Evolutionary conservation across 2,329 filamentous ascomycete species (phyloP).

Genomic region (Verticillium klebahnii): DNA sequence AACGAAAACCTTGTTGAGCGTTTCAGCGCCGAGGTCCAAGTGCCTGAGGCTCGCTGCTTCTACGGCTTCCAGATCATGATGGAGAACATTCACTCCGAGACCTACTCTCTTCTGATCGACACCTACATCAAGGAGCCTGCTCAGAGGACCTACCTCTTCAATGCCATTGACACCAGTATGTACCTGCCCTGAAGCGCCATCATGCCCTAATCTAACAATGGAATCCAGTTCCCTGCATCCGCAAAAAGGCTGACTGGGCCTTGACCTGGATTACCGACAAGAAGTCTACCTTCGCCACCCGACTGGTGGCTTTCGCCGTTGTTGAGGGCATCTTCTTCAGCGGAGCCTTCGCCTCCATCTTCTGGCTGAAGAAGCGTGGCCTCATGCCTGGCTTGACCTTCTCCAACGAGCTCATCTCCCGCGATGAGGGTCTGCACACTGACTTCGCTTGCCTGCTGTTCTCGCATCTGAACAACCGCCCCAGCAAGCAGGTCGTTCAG

Average conservation of each 20-base stretch:
- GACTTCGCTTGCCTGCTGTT: constrained; percentile 97
- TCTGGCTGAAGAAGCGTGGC: constrained; percentile 99
- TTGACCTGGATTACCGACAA: constrained; percentile 91
- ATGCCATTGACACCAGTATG: constrained; percentile 95
- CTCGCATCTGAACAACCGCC: constrained; percentile 93
- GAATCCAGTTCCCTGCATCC: constrained; percentile 81
- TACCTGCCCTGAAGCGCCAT: constrained; percentile 11
- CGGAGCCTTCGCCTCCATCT: constrained; percentile 96
- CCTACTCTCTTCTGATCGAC: constrained; percentile 97
- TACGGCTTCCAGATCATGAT: constrained; percentile 99
- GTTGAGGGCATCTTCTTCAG: constrained; percentile 99
- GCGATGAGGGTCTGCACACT: constrained; percentile 98
- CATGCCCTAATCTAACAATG: background rate
- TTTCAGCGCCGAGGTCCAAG: constrained; percentile 94
- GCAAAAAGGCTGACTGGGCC: constrained; percentile 98
- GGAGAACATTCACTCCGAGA: constrained; percentile 99
- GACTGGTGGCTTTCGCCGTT: constrained; percentile 92
- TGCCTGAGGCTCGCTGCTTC: constrained; percentile 98
- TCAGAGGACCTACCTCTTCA: constrained; percentile 92
- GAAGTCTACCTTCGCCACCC: constrained; percentile 90
- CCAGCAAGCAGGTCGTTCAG: constrained; percentile 73
- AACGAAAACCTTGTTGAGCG: constrained; percentile 99
- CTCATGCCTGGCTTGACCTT: constrained; percentile 98
- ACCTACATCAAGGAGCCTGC: constrained; percentile 98
- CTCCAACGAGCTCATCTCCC: constrained; percentile 99